Evolutionary conservation across 176 grass and related monocot species (phyloP).

Genomic region (Oryza coarctata): DNA sequence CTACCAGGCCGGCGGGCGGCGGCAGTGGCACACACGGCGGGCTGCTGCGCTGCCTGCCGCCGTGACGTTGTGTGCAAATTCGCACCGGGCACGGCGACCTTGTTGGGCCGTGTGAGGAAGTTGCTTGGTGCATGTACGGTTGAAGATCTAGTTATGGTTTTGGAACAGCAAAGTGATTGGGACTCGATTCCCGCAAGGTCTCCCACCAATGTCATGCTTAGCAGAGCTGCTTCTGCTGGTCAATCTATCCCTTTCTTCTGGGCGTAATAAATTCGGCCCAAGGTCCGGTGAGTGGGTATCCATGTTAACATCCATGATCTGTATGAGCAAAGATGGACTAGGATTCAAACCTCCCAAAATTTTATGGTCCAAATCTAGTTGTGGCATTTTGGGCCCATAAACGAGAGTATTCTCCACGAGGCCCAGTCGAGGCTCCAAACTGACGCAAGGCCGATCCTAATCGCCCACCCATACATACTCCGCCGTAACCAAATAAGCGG

Average conservation of each 20-base stretch:
- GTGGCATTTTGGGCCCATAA: neutral
- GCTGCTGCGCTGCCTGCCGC: neutral
- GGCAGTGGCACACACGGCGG: neutral
- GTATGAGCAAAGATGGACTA: no score
- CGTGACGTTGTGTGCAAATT: neutral
- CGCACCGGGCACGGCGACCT: neutral
- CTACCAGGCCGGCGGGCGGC: slow-evolving; percentile 2
- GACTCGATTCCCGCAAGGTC: neutral
- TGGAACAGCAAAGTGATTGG: neutral
- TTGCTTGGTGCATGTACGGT: neutral
- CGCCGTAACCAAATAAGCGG: neutral
- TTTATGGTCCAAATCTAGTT: neutral
- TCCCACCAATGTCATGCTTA: no score
- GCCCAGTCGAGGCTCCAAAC: neutral
- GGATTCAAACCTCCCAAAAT: neutral
- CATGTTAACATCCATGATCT: neutral
- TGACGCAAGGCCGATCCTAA: neutral
- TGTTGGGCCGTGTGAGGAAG: neutral
- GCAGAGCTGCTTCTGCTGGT: neutral
- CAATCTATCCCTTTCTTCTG: neutral
- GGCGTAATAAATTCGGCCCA: neutral
- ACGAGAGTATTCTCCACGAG: neutral
- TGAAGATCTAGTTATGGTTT: neutral
- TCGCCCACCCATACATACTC: neutral
- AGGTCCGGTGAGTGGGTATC: neutral